Evolutionary conservation across 2,329 filamentous ascomycete genomes (phyloP), one percentile per base, ranked within the genome.

Genomic region (Geosmithia flava): DNA sequence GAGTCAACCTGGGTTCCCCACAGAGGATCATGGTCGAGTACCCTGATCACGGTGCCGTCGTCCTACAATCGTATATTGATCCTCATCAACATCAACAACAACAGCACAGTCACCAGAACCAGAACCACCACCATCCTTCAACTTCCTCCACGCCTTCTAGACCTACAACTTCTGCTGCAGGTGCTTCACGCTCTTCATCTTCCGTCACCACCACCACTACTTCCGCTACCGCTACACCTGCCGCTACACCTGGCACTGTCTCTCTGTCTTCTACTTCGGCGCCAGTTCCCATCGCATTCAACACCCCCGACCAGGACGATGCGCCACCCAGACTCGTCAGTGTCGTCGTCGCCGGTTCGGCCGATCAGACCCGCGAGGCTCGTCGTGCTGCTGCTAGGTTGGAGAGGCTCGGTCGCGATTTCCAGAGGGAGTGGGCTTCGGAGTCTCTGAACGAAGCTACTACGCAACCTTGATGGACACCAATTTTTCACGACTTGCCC

Each of bases 1-100:
- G 76, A 46, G 67, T 80, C 7, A 70, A 68, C 44, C 68, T 78
- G 42, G 78, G 78, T 53, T 56, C 58, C 7, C 74, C 76, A 2
- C 68, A 75, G 56, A 74, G 77, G 59, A 69, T 81, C 52, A 74
- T 81, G 60, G 70, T 81, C 57, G 77, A 81, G 58, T 75, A 76
- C 57, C 64, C 63, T 2, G 62, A 66, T 40, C 62, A 62, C 45
- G 67, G 67, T 20, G 61, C 68, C 53, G 60, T 70, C 45, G 59
- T 71, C 43, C 55, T 71, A 23, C 63, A 72, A 52, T 72, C 69
- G 20, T 76, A 69, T 55, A 59, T 76, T 51, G 67, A 70, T 49
- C 66, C 67, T 20, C 23, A 11, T 20, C 40, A 8, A 27, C 13
- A 50, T 20, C 40, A n/a, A n/a, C n/a, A n/a, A n/a, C 42, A 5